Conservation (phyloP, 2,329 filamentous ascomycete genomes). For the Ceratocystis papillata region DNA sequence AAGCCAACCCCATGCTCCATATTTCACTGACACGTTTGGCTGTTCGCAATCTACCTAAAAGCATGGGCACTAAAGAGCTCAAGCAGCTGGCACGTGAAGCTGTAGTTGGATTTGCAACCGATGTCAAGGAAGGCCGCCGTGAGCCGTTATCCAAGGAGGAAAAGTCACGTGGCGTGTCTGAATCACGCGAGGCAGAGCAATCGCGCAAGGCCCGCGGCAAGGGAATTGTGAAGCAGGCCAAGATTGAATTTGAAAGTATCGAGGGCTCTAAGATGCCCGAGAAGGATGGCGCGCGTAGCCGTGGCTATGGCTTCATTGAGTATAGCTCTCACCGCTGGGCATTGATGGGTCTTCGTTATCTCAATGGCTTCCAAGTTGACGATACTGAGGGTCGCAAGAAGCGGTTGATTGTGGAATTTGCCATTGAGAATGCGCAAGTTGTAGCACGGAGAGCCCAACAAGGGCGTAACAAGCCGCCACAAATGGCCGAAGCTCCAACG, state of each 20-base stretch:
- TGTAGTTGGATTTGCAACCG: constrained; percentile 86
- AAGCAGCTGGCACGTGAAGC: constrained; percentile 85
- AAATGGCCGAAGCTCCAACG: background rate
- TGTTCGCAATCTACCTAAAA: constrained; percentile 78
- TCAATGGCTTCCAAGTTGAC: constrained; percentile 64
- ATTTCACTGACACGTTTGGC: constrained; percentile 82
- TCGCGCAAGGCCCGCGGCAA: constrained; percentile 72
- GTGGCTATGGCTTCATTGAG: constrained; percentile 96
- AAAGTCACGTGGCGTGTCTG: constrained; percentile 63
- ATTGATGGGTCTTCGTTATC: constrained; percentile 84
- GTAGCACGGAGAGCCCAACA: constrained; percentile 54
- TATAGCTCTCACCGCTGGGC: constrained; percentile 90
- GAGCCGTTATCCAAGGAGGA: constrained; percentile 83
- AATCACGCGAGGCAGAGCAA: constrained; percentile 70
- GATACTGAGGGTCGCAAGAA: constrained; percentile 66
- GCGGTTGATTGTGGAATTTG: constrained; percentile 87
- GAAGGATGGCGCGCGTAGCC: constrained; percentile 67
- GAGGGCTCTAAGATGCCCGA: constrained; percentile 77
- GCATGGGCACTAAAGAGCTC: constrained; percentile 72
- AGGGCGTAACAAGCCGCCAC: constrained; percentile 14
- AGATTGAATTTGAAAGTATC: constrained; percentile 82
- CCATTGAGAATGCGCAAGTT: constrained; percentile 95
- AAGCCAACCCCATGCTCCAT: constrained; percentile 81
- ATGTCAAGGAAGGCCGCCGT: constrained; percentile 69
- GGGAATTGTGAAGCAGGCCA: constrained; percentile 80